phyloP scores from a whole-genome alignment of 805 yeast genomes.

The Saturnispora sanitii region DNA sequence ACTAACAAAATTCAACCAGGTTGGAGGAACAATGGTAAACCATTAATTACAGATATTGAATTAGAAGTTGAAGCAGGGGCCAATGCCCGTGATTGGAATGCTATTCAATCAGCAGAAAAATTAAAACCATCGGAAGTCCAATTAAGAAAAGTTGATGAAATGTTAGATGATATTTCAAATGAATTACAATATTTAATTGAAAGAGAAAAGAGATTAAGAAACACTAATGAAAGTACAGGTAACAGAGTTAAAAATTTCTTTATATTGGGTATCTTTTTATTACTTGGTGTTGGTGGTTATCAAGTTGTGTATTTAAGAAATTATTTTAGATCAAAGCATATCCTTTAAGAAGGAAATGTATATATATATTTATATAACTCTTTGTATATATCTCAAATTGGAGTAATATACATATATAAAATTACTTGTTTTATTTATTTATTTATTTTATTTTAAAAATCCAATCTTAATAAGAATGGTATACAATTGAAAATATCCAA shows the following conservation, averaged over 20 bases:
- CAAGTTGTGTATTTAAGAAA: constrained; percentile 86
- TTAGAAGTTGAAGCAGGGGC: constrained; percentile 93
- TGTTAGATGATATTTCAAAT: constrained; percentile 68
- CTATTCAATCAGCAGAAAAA: constrained; percentile 84
- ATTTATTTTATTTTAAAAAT: too few relatives aligned
- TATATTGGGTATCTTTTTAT: constrained; percentile 51
- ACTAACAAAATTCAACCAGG: constrained; percentile 45
- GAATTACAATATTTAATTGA: constrained; percentile 76
- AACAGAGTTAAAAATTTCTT: constrained; percentile 87
- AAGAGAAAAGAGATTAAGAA: constrained; percentile 89
- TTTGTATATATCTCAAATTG: neutral
- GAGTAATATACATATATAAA: neutral
- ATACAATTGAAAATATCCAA: too few relatives aligned
- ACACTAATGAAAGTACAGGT: constrained; percentile 95
- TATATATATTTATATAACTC: neutral
- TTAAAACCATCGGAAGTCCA: constrained; percentile 89
- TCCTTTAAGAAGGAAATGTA: constrained; percentile 33
- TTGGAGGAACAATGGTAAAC: constrained; percentile 27
- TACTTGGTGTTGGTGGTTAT: constrained; percentile 80
- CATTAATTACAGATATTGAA: constrained; percentile 60
- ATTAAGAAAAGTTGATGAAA: constrained; percentile 75
- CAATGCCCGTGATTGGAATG: constrained; percentile 96
- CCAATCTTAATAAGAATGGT: too few relatives aligned
- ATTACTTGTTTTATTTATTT: too few relatives aligned
- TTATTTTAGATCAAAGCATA: constrained; percentile 82